A percentile compares a stretch with the other conserved stretches of the same genome.
Conservation (phyloP, 257 asterid species). For the Penstemon davidsonii region DNA sequence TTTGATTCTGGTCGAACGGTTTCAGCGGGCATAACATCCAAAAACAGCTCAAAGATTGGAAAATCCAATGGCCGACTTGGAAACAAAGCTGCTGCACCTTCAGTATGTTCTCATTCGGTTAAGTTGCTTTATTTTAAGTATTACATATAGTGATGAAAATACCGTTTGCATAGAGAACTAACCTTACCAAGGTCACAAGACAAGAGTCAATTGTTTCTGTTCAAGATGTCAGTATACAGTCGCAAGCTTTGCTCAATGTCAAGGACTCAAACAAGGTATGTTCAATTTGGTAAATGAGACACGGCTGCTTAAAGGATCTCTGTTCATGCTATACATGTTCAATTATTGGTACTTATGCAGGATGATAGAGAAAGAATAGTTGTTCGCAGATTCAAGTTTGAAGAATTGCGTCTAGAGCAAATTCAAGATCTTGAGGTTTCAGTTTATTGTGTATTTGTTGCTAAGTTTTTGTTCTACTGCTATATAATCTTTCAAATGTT, state of each 20-base stretch:
- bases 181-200: slow-evolving; percentile 70
- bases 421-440: slow-evolving; percentile 98
- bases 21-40: slow-evolving; percentile 55
- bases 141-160: slow-evolving; percentile 17
- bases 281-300: neutral
- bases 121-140: slow-evolving; percentile 17
- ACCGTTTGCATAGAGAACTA: slow-evolving; percentile 53
- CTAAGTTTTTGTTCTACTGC: slow-evolving; percentile 10
- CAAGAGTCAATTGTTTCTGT: slow-evolving; percentile 74
- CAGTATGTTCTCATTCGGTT: slow-evolving; percentile 52
- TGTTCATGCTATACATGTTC: slow-evolving; percentile 13
- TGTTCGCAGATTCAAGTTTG: slow-evolving; percentile 89
- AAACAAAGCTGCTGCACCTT: slow-evolving; percentile 69
- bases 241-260: slow-evolving; percentile 75
- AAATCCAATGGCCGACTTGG: slow-evolving; percentile 80
- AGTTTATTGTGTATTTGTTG: slow-evolving; percentile 18
- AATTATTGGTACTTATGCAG: slow-evolving; percentile 48
- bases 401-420: slow-evolving; percentile 91
- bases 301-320: neutral
- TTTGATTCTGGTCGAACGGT: slow-evolving; percentile 62
- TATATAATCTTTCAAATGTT: slow-evolving; percentile 1
- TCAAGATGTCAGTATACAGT: slow-evolving; percentile 79
- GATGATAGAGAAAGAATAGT: slow-evolving; percentile 89
- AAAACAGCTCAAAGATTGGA: slow-evolving; percentile 62
- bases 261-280: slow-evolving; percentile 91